These are phyloP conservation scores for Oryza officinalis DNA, from an alignment of 176 grass and related monocot species.

Conservation along the genomic window DNA sequence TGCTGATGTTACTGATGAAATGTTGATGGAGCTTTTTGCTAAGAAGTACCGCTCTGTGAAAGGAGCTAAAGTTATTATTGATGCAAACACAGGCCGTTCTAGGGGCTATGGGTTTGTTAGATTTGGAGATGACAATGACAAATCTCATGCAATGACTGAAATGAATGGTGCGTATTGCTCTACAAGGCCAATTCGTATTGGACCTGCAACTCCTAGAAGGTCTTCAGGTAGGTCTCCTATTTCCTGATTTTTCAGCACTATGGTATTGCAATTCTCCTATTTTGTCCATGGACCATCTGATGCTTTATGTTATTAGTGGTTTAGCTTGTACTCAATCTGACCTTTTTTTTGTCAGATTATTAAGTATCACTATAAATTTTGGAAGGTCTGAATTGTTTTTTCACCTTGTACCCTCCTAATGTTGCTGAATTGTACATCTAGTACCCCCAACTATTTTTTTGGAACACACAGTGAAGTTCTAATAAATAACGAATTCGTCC, in stretches of 20 bases:
- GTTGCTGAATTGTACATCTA: background rate
- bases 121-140: slow-evolving; percentile 62
- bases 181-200: slow-evolving; percentile 59
- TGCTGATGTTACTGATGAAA: slow-evolving; percentile 69
- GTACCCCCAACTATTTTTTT: background rate
- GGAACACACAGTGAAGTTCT: background rate
- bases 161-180: slow-evolving; percentile 76
- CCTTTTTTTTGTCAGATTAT: background rate
- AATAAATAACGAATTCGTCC: background rate
- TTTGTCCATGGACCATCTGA: background rate
- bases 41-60: slow-evolving; percentile 53
- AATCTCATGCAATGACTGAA: slow-evolving; percentile 59
- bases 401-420: slow-evolving; percentile 3
- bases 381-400: background rate
- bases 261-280: background rate
- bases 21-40: slow-evolving; percentile 60
- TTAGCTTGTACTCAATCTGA: background rate
- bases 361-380: background rate
- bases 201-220: slow-evolving; percentile 67
- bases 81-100: slow-evolving; percentile 70
- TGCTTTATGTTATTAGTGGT: background rate
- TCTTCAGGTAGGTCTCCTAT: slow-evolving; percentile 51
- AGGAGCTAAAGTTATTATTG: slow-evolving; percentile 76
- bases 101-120: slow-evolving; percentile 75
- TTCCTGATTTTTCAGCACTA: background rate